Conservation (phyloP, 108 stramenopile species). For the Fragilaria crotonensis region DNA sequence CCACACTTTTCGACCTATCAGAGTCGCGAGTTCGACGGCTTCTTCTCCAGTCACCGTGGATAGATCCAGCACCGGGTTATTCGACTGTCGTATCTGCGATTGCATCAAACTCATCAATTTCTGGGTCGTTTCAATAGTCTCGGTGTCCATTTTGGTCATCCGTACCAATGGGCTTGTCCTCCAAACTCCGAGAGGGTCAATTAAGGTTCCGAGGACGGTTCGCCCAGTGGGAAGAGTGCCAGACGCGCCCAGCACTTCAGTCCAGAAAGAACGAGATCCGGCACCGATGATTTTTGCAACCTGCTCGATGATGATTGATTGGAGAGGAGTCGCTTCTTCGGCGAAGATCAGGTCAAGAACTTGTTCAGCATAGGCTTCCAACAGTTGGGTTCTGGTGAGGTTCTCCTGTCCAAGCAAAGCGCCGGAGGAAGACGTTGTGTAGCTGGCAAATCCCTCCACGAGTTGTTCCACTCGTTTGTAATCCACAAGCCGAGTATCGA, state of each 20-base stretch:
- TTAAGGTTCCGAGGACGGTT: slow-evolving; percentile 63
- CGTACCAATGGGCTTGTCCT: slow-evolving; percentile 67
- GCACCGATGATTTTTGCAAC: slow-evolving; percentile 73
- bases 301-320: slow-evolving; percentile 74
- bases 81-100: slow-evolving; percentile 11
- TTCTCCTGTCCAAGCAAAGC: slow-evolving; percentile 41
- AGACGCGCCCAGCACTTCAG: slow-evolving; percentile 48
- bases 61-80: slow-evolving; percentile 33
- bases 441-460: slow-evolving; percentile 69
- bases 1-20: slow-evolving; percentile 66
- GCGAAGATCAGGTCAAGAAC: slow-evolving; percentile 68
- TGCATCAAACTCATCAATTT: slow-evolving; percentile 48
- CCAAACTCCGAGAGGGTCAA: slow-evolving; percentile 84
- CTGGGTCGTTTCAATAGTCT: slow-evolving; percentile 67
- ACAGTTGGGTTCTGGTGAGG: slow-evolving; percentile 29
- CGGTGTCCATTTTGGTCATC: slow-evolving; percentile 53
- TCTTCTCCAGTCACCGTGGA: slow-evolving; percentile 48
- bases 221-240: slow-evolving; percentile 67
- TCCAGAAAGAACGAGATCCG: slow-evolving; percentile 53
- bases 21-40: slow-evolving; percentile 46
- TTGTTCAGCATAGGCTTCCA: slow-evolving; percentile 58
- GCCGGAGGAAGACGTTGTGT: slow-evolving; percentile 65
- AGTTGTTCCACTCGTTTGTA: slow-evolving; percentile 78
- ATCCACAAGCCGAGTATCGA: slow-evolving; percentile 63
- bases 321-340: slow-evolving; percentile 78